Evolutionary conservation across 2,329 filamentous ascomycete species (phyloP), one percentile per base, ranked within the genome.

Genomic region (Escovopsis sp.): DNA sequence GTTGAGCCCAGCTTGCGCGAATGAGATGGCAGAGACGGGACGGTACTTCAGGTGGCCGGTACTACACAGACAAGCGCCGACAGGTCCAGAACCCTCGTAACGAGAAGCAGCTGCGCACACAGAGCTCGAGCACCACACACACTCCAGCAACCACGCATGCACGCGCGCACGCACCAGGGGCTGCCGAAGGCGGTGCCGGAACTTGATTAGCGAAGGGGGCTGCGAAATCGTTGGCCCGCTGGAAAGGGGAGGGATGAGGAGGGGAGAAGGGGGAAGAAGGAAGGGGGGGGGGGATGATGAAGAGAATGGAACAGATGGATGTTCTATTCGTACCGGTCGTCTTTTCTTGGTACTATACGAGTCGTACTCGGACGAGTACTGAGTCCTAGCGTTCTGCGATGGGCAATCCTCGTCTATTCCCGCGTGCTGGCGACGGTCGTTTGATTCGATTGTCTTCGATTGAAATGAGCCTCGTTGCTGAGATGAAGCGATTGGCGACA

Each of bases 161-260:
- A 27, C 42, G 37, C 39, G 30, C 43, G 32, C 39, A 41, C 37
- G 36, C 44, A 45, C 44, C 44, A 45, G 44, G 44, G 44, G 44
- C 43, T 45, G 39, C 44, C 44, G 44, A 45, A 41, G 44, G 44
- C 44, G 44, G 41, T 39, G 40, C 44, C 44, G 41, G 44, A 41
- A 31, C 38, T 39, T 41, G 38, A 30, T 32, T 43, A 39, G 41
- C 44, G 41, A 45, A 43, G 43, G 30, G 12, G 27, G 42, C 13
- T 29, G 38, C 35, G 8, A 9, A 11, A 30, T 30, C 27, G 27
- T 30, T 30, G 27, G 27, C 27, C 27, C 20, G 20, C 27, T 7
- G 7, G 8, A 9, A 30, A 11, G 27, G 11, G 8, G 27, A 30
- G 8, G 27, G 27, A 30, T 20, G 34, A 20, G 34, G 34, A 36